These are phyloP conservation scores for Periconia sp. DNA, from an alignment of 2,329 filamentous ascomycete species.

Conservation along the genomic window DNA sequence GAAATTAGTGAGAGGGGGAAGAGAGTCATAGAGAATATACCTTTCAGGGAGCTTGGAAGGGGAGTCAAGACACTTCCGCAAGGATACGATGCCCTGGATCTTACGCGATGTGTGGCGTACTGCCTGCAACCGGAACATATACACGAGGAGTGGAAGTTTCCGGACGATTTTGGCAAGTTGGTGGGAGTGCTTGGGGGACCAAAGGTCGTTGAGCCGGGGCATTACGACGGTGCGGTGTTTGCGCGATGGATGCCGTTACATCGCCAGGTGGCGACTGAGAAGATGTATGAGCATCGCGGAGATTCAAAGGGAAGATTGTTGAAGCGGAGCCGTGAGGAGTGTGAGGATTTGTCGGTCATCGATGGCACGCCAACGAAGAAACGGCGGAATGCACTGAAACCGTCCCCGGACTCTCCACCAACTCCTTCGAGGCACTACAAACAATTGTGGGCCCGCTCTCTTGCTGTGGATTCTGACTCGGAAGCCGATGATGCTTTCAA, in stretches of 20 bases:
- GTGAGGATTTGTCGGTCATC: too few relatives aligned
- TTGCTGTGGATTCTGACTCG: too few relatives aligned
- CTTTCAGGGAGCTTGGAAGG: constrained; percentile 5
- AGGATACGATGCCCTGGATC: constrained; percentile 12
- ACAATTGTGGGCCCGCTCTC: too few relatives aligned
- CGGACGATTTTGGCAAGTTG: constrained; percentile 10
- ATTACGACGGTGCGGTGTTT: constrained; percentile 6
- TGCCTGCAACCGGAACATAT: constrained; percentile 5
- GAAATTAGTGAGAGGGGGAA: neutral
- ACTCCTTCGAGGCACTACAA: too few relatives aligned
- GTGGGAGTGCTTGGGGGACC: constrained; percentile 8
- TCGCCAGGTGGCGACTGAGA: too few relatives aligned
- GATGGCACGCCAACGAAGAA: too few relatives aligned
- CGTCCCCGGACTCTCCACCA: too few relatives aligned
- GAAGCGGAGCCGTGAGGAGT: too few relatives aligned
- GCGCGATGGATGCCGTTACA: constrained; percentile 9
- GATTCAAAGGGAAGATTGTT: too few relatives aligned
- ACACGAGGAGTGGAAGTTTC: constrained; percentile 10
- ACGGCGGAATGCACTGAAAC: too few relatives aligned
- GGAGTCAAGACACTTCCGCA: constrained; percentile 7
- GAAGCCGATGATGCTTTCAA: too few relatives aligned
- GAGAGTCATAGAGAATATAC: constrained; percentile 1
- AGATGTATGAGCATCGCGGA: too few relatives aligned
- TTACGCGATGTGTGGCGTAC: constrained; percentile 11
- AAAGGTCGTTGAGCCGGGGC: neutral